A percentile compares a stretch with the other conserved stretches of the same genome.
These are phyloP conservation scores for Saccharata proteae DNA, from an alignment of 2,329 filamentous ascomycete species.

Conservation along the genomic window DNA sequence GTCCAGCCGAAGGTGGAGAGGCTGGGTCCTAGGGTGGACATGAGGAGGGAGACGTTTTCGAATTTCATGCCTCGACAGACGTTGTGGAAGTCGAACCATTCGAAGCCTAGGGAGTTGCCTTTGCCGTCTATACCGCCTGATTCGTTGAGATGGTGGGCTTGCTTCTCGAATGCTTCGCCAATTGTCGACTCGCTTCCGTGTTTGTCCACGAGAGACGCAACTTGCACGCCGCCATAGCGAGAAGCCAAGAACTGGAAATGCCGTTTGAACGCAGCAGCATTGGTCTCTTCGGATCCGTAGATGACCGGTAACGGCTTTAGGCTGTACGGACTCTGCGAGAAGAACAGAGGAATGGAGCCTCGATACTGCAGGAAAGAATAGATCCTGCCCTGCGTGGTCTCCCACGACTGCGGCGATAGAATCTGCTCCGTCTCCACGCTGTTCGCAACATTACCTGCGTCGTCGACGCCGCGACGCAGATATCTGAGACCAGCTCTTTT, in stretches of 20 bases:
- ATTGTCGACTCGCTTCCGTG: conserved; percentile 70
- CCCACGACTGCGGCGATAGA: conserved; percentile 59
- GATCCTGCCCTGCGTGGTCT: conserved; percentile 42
- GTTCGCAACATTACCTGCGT: conserved; percentile 80
- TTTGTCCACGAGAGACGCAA: conserved; percentile 80
- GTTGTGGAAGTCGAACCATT: conserved; percentile 96
- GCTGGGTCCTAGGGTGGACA: conserved; percentile 56
- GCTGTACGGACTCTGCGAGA: conserved; percentile 87
- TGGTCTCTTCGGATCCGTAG: conserved; percentile 69
- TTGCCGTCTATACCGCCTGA: conserved; percentile 36
- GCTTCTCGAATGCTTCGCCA: conserved; percentile 63
- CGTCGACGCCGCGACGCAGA: conserved; percentile 78
- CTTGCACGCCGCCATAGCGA: conserved; percentile 65
- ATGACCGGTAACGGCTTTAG: conserved; percentile 77
- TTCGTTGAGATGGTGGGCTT: conserved; percentile 55
- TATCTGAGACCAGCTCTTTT: conserved; percentile 84
- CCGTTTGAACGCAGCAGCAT: conserved; percentile 62
- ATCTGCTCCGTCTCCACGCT: conserved; percentile 93
- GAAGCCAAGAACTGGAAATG: conserved; percentile 63
- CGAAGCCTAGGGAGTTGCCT: conserved; percentile 49
- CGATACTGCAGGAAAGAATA: conserved; percentile 81
- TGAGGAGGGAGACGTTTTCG: conserved; percentile 75
- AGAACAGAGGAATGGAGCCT: conserved; percentile 89
- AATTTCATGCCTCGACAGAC: conserved; percentile 96
- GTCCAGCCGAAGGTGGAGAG: conserved; percentile 64